Percentiles rank a stretch among this genome's conserved stretches.
These are phyloP conservation scores for Xylaria multiplex DNA, from an alignment of 2,329 filamentous ascomycete species.

Conservation along the genomic window DNA sequence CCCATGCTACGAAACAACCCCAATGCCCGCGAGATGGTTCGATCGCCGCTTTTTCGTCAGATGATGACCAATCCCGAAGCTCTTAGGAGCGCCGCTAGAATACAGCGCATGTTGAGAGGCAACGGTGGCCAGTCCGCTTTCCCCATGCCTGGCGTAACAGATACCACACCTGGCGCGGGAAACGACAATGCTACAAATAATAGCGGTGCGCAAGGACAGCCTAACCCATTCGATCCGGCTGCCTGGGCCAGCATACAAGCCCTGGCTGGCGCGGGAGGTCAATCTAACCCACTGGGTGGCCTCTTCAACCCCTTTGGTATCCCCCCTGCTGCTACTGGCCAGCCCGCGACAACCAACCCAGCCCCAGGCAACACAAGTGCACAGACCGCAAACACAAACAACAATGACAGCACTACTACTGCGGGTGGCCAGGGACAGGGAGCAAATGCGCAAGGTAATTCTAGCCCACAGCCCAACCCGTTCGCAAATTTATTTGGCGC, in stretches of 20 bases:
- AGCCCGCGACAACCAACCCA: constrained; percentile 45
- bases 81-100: constrained; percentile 81
- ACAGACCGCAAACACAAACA: constrained; percentile 25
- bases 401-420: constrained; percentile 47
- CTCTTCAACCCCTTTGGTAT: constrained; percentile 56
- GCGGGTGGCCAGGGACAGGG: constrained; percentile 43
- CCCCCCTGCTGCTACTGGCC: constrained; percentile 21
- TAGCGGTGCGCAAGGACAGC: constrained; percentile 42
- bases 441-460: constrained; percentile 41
- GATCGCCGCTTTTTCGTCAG: constrained; percentile 85
- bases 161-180: constrained; percentile 75
- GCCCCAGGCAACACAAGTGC: constrained; percentile 38
- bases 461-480: constrained; percentile 65
- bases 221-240: constrained; percentile 58
- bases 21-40: constrained; percentile 83
- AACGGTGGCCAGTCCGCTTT: constrained; percentile 68
- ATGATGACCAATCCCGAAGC: constrained; percentile 94
- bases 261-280: constrained; percentile 43
- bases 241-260: constrained; percentile 49
- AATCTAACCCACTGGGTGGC: constrained; percentile 51
- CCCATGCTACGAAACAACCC: constrained; percentile 65
- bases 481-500: constrained; percentile 72
- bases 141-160: constrained; percentile 90
- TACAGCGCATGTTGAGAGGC: constrained; percentile 77
- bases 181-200: constrained; percentile 48